Percentiles rank a stretch among this genome's conserved stretches.
phyloP scores from a whole-genome alignment of 108 stramenopile genomes.

The Fistulifera pelliculosa region DNA sequence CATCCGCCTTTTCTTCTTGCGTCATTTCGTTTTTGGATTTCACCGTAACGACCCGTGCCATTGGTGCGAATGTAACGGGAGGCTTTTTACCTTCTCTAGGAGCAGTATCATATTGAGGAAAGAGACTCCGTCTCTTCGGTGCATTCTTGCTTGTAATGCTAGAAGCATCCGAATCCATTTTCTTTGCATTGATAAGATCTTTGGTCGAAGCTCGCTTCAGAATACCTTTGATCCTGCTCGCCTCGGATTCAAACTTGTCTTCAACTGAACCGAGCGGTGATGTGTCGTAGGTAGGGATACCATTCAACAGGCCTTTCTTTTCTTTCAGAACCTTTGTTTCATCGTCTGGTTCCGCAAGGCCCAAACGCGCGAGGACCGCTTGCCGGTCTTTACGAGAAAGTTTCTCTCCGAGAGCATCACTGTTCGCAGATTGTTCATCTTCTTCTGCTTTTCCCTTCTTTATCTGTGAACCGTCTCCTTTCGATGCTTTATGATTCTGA shows the following conservation, averaged over 20 bases:
- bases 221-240: conserved; percentile 21
- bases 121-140: conserved; percentile 21
- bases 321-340: neutral
- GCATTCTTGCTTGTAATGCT: neutral
- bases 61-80: conserved; percentile 52
- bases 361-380: conserved; percentile 35
- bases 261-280: neutral
- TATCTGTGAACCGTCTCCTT: too few relatives aligned
- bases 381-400: conserved; percentile 30
- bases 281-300: neutral
- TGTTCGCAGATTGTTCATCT: conserved; percentile 29
- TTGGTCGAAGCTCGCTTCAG: conserved; percentile 10
- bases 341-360: conserved; percentile 17
- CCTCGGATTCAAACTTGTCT: neutral
- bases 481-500: too few relatives aligned
- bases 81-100: conserved; percentile 14
- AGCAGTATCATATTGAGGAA: conserved; percentile 33
- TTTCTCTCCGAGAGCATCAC: conserved; percentile 35
- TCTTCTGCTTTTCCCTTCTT: conserved; percentile 10
- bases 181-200: neutral
- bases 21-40: conserved; percentile 60
- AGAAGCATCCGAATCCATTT: neutral
- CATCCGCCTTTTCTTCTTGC: conserved; percentile 33
- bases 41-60: conserved; percentile 76
- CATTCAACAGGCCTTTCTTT: conserved; percentile 9